Base-by-base conservation (phyloP, 108 stramenopile species). In the Cylindrotheca fusiformis region DNA sequence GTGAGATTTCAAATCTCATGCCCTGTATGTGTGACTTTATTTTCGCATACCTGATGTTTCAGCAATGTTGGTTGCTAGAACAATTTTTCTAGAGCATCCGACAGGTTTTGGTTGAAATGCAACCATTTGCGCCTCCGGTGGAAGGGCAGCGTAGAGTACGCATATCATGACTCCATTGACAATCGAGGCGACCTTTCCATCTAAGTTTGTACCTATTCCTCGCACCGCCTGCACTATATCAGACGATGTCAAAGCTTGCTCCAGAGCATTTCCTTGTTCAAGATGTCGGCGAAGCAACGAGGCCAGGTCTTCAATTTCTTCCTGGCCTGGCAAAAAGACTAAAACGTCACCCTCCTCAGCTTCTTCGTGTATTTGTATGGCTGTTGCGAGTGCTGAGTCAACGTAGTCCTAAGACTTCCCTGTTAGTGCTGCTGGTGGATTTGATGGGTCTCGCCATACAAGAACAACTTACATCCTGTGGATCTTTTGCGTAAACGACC, bases 301-400 rank as follows among this genome's bases (percentile, higher is more conserved):
- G 28, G 86, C 84, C 55, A 95, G 48, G 60, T 76, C 79, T 53
- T 85, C 89, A 60, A 95, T 91, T 72, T 99, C 98, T 64, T 97
- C 99, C 60, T 94, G 94, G 18, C 97, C 99, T 2, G 99, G 92
- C n/a, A 98, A 80, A 75, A 99, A 99, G 18, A 98, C 78, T 0
- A 98, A 87, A 21, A 98, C 71, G 50, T 94, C 92, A 23, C 88
- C 88, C 19, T 83, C 76, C 14, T 75, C 83, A 28, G 62, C 83
- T 32, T 83, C 76, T 49, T 78, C 69, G 59, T 96, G 93, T 41
- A 97, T 92, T 75, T 95, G 94, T n/a, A 94, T 53, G 24, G 80
- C 77, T n/a, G 91, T 78, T 32, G 83, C 68, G 41, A 94, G 53
- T 1, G 95, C 88, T 0, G 94, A 67, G 65, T 92, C 90, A 6